These are phyloP conservation scores for Ceratobasidium sp. DNA, from an alignment of 1,284 basidiomycete species.

Conservation along the genomic window DNA sequence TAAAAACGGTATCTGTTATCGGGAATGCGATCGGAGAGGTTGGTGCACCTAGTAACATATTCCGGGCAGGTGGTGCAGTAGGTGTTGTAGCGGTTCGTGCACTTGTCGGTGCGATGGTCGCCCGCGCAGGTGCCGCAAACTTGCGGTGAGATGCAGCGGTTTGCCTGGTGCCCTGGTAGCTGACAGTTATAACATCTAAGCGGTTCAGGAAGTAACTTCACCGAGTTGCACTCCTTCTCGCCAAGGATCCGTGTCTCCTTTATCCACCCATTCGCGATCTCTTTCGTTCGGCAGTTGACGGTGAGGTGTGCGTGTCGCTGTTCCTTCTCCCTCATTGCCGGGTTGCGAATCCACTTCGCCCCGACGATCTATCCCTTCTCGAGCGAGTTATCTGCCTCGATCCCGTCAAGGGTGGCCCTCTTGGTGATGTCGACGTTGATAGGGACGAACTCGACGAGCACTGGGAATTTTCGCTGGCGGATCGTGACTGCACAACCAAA, in stretches of 20 bases:
- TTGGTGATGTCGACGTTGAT: background rate
- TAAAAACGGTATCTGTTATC: slow-evolving; percentile 21
- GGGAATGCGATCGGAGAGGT: background rate
- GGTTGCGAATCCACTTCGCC: slow-evolving; percentile 11
- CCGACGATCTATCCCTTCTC: background rate
- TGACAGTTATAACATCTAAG: slow-evolving; percentile 31
- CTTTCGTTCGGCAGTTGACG: slow-evolving; percentile 9
- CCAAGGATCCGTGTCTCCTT: background rate
- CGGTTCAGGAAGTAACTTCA: background rate
- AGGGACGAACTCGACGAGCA: slow-evolving; percentile 11
- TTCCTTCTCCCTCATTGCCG: background rate
- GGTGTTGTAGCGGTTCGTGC: background rate
- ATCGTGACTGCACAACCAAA: background rate
- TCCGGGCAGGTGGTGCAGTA: slow-evolving; percentile 15
- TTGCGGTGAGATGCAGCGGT: background rate
- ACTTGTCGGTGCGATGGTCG: background rate
- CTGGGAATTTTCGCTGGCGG: slow-evolving; percentile 1
- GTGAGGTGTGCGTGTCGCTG: slow-evolving; percentile 11
- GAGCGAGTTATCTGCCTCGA: background rate
- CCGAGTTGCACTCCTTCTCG: background rate
- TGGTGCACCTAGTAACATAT: background rate
- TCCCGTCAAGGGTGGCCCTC: background rate
- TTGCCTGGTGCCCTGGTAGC: slow-evolving; percentile 3
- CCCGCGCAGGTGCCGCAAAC: slow-evolving; percentile 18
- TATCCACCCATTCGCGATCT: slow-evolving; percentile 6